phyloP scores from a whole-genome alignment of 139 green algal species.

The Chlorella sorokiniana region DNA sequence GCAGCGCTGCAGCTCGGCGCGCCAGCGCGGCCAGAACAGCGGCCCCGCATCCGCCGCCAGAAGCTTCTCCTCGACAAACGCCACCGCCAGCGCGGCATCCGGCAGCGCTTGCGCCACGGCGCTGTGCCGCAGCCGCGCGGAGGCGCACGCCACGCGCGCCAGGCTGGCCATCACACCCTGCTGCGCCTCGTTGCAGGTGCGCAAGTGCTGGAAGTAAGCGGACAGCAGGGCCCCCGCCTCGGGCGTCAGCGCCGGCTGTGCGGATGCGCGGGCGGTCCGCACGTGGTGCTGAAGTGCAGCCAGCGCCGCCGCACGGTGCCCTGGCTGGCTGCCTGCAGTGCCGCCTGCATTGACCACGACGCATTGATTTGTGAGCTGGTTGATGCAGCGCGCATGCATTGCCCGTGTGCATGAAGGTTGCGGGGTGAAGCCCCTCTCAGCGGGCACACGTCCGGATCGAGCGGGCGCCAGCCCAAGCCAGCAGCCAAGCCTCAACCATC shows the following conservation, averaged over 20 bases:
- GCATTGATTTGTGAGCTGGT: too few relatives aligned
- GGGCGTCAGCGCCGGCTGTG: constrained; percentile 13
- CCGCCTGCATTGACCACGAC: too few relatives aligned
- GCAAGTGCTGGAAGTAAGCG: constrained; percentile 31
- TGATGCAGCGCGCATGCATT: too few relatives aligned
- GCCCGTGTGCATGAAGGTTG: too few relatives aligned
- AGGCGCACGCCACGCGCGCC: constrained; percentile 32
- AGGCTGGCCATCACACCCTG: constrained; percentile 27
- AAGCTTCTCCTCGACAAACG: constrained; percentile 27
- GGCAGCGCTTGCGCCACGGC: constrained; percentile 18
- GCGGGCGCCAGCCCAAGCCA: background rate
- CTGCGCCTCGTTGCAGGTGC: background rate
- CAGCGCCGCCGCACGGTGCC: constrained; percentile 1
- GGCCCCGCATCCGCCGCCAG: background rate
- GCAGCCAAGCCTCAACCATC: background rate
- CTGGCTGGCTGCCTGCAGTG: too few relatives aligned
- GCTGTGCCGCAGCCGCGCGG: constrained; percentile 29
- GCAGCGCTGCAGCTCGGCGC: constrained; percentile 14
- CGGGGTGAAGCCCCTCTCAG: too few relatives aligned
- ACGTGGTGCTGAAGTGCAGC: background rate
- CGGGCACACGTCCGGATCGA: background rate
- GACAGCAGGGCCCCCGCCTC: constrained; percentile 31
- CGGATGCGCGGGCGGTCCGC: background rate
- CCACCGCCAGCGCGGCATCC: constrained; percentile 39
- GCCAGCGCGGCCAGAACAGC: constrained; percentile 15